These are phyloP conservation scores for Rutidosis leptorrhynchoides DNA, from an alignment of 129 eudicot genomes.

Conservation along the genomic window DNA sequence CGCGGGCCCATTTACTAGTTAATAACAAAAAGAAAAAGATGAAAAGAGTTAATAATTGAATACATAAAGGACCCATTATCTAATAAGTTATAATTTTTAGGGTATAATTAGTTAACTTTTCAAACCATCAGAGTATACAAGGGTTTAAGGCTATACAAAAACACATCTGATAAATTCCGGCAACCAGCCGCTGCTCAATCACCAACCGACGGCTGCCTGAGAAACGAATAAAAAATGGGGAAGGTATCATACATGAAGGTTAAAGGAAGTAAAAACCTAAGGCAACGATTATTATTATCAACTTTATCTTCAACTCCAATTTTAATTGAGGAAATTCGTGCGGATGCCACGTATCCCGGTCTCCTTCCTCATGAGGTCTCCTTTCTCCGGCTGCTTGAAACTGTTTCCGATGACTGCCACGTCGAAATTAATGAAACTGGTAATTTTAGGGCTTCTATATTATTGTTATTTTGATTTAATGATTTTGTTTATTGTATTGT, in stretches of 20 bases:
- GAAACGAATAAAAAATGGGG: constrained; percentile 36
- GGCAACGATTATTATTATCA: constrained; percentile 60
- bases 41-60: neutral
- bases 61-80: neutral
- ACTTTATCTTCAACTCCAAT: constrained; percentile 75
- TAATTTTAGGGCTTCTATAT: constrained; percentile 21
- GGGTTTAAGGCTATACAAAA: constrained; percentile 19
- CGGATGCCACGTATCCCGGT: constrained; percentile 73
- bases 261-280: constrained; percentile 66
- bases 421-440: constrained; percentile 92
- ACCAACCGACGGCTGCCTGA: constrained; percentile 11
- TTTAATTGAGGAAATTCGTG: constrained; percentile 78
- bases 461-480: neutral
- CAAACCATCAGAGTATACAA: neutral
- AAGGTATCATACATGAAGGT: constrained; percentile 61
- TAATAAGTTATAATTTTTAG: neutral
- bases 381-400: constrained; percentile 74
- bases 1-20: too few species aligned
- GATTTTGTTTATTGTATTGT: neutral
- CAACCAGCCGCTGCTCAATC: neutral
- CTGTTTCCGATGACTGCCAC: constrained; percentile 64
- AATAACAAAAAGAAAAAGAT: neutral
- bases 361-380: constrained; percentile 79
- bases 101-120: neutral
- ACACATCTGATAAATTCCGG: constrained; percentile 14